Evolutionary conservation across 805 yeast genomes (phyloP).

Genomic region (Starmerella etchellsii): DNA sequence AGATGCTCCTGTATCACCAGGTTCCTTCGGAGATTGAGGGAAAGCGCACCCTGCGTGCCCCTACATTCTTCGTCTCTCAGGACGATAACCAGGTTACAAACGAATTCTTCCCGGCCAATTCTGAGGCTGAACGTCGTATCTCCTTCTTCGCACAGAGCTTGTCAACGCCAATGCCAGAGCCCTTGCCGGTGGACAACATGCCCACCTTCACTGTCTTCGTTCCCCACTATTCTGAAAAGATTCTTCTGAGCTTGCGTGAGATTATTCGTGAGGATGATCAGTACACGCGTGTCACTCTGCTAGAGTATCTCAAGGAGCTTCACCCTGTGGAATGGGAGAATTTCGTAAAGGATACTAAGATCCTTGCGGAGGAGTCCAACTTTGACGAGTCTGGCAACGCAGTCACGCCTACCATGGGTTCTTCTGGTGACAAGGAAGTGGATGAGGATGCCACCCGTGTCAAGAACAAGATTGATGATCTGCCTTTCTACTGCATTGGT

Average conservation of each 20-base stretch:
- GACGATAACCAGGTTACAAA: constrained; percentile 90
- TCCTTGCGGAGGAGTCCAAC: constrained; percentile 85
- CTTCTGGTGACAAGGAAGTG: constrained; percentile 17
- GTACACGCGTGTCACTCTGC: constrained; percentile 82
- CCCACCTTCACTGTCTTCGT: constrained; percentile 95
- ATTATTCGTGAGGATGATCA: constrained; percentile 96
- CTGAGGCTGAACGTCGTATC: constrained; percentile 99
- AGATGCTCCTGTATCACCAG: constrained; percentile 92
- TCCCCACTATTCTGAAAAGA: constrained; percentile 95
- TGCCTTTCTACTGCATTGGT: constrained; percentile 92
- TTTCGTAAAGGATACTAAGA: constrained; percentile 90
- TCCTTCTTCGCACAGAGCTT: constrained; percentile 98
- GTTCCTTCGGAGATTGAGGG: constrained; percentile 98
- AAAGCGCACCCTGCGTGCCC: constrained; percentile 95
- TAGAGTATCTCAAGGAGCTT: constrained; percentile 87
- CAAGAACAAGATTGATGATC: constrained; percentile 76
- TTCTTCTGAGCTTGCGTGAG: constrained; percentile 81
- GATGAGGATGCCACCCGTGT: constrained; percentile 51
- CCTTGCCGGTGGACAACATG: constrained; percentile 98
- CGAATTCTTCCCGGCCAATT: constrained; percentile 91
- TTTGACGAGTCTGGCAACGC: constrained; percentile 39
- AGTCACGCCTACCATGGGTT: constrained; percentile 9
- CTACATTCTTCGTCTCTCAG: constrained; percentile 95
- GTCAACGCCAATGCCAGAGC: constrained; percentile 98
- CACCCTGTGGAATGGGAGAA: constrained; percentile 98